phyloP scores from a whole-genome alignment of 805 yeast species.

The Candida chilensis region DNA sequence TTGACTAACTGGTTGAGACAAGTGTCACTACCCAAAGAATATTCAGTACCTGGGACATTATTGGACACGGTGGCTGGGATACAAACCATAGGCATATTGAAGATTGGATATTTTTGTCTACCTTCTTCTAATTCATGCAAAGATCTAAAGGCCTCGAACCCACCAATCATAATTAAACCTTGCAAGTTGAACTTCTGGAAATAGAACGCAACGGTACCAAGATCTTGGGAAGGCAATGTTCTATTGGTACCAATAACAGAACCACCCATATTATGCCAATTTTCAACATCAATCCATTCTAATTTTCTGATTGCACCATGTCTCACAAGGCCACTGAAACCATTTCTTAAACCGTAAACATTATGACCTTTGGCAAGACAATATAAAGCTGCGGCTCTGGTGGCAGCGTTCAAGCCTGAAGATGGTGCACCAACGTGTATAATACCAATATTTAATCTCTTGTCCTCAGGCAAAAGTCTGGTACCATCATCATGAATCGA shows the following conservation, averaged over 20 bases:
- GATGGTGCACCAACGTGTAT: constrained; percentile 78
- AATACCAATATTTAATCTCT: constrained; percentile 57
- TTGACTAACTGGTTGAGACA: constrained; percentile 62
- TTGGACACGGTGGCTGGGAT: constrained; percentile 77
- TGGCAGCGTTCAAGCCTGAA: constrained; percentile 73
- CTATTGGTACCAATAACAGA: constrained; percentile 79
- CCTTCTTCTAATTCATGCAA: constrained; percentile 57
- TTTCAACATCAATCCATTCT: constrained; percentile 61
- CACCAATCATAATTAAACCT: constrained; percentile 71
- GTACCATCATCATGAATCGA: constrained; percentile 24
- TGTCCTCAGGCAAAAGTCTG: constrained; percentile 31
- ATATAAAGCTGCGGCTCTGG: constrained; percentile 63
- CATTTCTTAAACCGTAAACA: constrained; percentile 64
- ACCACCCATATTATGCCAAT: constrained; percentile 72
- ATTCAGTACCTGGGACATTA: constrained; percentile 78
- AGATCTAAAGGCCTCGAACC: constrained; percentile 73
- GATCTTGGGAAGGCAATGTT: constrained; percentile 55
- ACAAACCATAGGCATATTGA: constrained; percentile 69
- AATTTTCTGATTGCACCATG: constrained; percentile 53
- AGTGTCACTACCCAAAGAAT: constrained; percentile 69
- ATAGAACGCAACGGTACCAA: constrained; percentile 65
- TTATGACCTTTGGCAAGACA: constrained; percentile 71
- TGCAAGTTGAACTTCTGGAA: constrained; percentile 61
- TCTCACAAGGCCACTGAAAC: constrained; percentile 61
- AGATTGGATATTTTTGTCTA: constrained; percentile 55